Evolutionary conservation across 306 rosid genomes (phyloP).

Genomic region (Inga laurina): DNA sequence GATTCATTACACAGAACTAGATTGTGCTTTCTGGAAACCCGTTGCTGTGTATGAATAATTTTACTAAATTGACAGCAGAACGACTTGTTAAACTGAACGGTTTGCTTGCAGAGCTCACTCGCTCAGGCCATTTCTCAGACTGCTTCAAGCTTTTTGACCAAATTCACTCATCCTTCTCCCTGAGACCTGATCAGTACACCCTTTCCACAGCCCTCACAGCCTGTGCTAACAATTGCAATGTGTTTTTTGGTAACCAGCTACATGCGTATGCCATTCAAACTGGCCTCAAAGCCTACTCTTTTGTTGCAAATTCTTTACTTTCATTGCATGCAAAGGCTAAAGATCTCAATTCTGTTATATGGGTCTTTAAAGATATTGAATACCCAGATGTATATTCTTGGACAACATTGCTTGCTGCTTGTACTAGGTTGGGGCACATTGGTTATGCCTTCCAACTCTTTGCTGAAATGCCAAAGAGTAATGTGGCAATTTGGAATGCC

Average conservation of each 20-base stretch:
- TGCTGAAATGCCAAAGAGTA: constrained; percentile 48
- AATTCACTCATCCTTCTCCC: constrained; percentile 50
- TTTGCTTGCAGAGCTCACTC: constrained; percentile 47
- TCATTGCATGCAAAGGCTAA: constrained; percentile 56
- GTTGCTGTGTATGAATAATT: background rate
- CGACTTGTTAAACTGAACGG: constrained; percentile 51
- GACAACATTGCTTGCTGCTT: constrained; percentile 72
- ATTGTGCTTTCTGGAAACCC: constrained; percentile 14
- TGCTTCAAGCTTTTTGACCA: constrained; percentile 48
- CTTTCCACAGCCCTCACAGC: constrained; percentile 65
- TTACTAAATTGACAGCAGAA: constrained; percentile 10
- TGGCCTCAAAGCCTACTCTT: constrained; percentile 55
- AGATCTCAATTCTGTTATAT: constrained; percentile 42
- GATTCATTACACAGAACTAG: background rate
- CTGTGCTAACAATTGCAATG: constrained; percentile 39
- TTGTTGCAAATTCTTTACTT: constrained; percentile 67
- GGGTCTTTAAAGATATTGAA: constrained; percentile 45
- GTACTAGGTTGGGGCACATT: constrained; percentile 45
- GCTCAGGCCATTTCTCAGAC: constrained; percentile 44
- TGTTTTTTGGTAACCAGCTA: constrained; percentile 56
- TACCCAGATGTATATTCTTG: constrained; percentile 64
- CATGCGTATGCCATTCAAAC: constrained; percentile 51
- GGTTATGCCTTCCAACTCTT: constrained; percentile 50
- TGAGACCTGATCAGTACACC: constrained; percentile 65
- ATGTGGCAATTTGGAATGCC: constrained; percentile 77